Base-by-base conservation (phyloP, 2,329 filamentous ascomycete species). In the Sodiomyces alkalinus region DNA sequence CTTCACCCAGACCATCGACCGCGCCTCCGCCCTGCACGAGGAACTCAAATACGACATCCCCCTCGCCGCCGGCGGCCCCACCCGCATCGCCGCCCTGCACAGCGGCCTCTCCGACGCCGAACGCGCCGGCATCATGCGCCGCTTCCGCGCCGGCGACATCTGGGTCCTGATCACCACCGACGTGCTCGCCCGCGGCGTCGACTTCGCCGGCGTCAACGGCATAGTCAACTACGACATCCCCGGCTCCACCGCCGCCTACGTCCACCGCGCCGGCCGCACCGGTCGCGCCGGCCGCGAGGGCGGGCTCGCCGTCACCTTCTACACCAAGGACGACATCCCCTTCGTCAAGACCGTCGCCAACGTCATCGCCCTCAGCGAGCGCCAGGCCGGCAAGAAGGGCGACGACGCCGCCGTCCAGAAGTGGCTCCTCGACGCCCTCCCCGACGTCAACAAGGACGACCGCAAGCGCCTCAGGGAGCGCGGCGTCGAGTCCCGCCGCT, bases 141-240 rank as follows among this genome's bases (percentile, higher is more conserved):
- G 75, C 13, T 96, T 98, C 60, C 76, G 90, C 19, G 75, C 75
- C 19, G 90, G 86, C 38, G 85, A 96, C 47, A 77, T 96, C 36
- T 98, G 90, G 90, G 74, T 96, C 6, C 65, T 98, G 19, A 90
- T 98, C 48, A 96, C 90, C 0, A 98, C 90, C 0, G 90, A 98
- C 47, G 69, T 98, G 6, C 64, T 98, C 8, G 80, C 86, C 11
- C 80, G 90, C 19, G 90, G 90, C 13, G 76, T 98, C 22, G 90
- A 98, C 52, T 94, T 98, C 57, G 74, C 80, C 7, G 90, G 90
- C 27, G 76, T 98, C 37, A 94, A 94, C 44, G 85, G 86, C 25
- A 86, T 98, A 0, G 80, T 98, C 28, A 98, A 96, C 55, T 98
- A 94, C 55, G 90, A 98, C 50, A 83, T 94, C 7, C 90, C 90